Base-by-base conservation (phyloP, 208 protist species). In the Porcisia deanei region DNA sequence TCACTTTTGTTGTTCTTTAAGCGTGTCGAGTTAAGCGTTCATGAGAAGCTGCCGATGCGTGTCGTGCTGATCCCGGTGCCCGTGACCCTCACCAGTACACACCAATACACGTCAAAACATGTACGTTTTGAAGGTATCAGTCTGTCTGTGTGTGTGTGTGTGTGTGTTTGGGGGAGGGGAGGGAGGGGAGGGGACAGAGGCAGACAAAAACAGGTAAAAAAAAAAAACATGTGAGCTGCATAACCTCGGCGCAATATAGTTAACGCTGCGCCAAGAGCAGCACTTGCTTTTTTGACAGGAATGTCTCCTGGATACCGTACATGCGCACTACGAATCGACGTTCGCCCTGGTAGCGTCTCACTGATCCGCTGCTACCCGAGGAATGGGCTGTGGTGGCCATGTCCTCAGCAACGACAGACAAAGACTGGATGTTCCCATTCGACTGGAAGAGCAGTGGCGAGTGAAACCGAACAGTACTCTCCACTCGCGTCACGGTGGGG, bases 241-340 rank as follows among this genome's bases (percentile, higher is more conserved):
- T 43, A 16, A 14, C 18, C 30, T 12, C 4, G 63, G 63, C 22
- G n/a, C 22, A 25, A 8, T 49, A 18, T 49, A n/a, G 10, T 71
- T 66, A 78, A 18, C 59, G 71, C 63, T 73, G 59, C 14, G 78
- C 60, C 39, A 90, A 55, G 14, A 93, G 54, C 16, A 87, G 25
- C 53, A 93, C 82, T 71, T 93, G 88, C 60, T 91, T 77, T 9
- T 83, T 57, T 4, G 86, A 87, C 71, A 93, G 73, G 55, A 69
- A 67, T 10, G 88, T 93, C 69, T 85, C 70, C 72, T 93, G 88
- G 14, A 90, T 66, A 34, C 88, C 88, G 54, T 79, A 74, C 43
- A 93, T 71, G 43, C 78, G 84, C 16, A 91, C 88, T 18, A 66
- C 61, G 66, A 88, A 93, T 16, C 58, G 79, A 3, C 86, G 80